Evolutionary conservation across 208 protist genomes (phyloP).

Genomic region (Leishmania tarentolae): DNA sequence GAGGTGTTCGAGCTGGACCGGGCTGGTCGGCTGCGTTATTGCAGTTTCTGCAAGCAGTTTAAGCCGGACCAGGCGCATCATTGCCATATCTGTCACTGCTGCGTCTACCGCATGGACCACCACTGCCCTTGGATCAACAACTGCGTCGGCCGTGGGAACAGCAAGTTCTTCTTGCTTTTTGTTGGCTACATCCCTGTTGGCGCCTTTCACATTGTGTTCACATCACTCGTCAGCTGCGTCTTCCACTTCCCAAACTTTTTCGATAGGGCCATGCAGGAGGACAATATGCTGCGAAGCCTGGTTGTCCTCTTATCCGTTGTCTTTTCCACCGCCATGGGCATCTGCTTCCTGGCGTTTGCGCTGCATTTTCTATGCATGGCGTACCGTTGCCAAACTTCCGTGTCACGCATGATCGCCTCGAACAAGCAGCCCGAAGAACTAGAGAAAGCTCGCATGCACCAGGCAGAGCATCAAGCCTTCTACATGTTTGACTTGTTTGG

Average conservation of each 20-base stretch:
- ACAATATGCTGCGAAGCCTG: conserved; percentile 23
- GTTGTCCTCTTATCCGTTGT: conserved; percentile 39
- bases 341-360: conserved; percentile 55
- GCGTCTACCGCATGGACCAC: conserved; percentile 83
- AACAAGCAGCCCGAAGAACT: conserved; percentile 23
- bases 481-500: conserved; percentile 70
- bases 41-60: conserved; percentile 66
- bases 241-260: conserved; percentile 46
- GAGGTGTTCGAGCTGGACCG: conserved; percentile 56
- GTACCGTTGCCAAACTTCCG: conserved; percentile 51
- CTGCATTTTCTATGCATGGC: conserved; percentile 55
- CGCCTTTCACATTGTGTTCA: conserved; percentile 59
- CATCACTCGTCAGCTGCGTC: conserved; percentile 49
- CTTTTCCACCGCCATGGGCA: conserved; percentile 48
- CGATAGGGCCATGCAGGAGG: conserved; percentile 17
- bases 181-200: conserved; percentile 73
- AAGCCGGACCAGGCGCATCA: conserved; percentile 88
- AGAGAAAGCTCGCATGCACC: conserved; percentile 21
- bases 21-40: conserved; percentile 61
- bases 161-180: conserved; percentile 81
- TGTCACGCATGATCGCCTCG: conserved; percentile 42
- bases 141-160: conserved; percentile 74
- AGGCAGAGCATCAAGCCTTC: conserved; percentile 22
- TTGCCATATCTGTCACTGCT: conserved; percentile 68
- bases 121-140: conserved; percentile 92